Conservation (phyloP, 768 basidiomycete genomes). For the Leucocoprinus birnbaumii region DNA sequence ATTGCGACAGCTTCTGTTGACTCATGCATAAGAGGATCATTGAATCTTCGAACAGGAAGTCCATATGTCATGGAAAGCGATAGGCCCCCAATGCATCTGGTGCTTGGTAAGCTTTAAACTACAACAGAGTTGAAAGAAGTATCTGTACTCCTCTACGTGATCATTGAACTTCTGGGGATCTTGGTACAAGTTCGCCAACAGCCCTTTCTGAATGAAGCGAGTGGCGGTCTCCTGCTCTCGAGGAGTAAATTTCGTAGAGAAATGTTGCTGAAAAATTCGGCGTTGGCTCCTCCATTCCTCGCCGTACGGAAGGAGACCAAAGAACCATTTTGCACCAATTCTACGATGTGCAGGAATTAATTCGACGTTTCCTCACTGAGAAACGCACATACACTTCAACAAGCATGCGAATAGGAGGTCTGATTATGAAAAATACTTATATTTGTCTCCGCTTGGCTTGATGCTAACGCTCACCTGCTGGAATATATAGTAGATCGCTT, state of each 20-base stretch:
- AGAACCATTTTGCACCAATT: not conserved
- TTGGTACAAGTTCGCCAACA: not conserved
- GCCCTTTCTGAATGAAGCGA: not conserved
- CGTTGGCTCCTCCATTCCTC: not conserved
- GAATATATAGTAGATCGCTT: constrained; percentile 55
- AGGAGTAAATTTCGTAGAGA: not conserved
- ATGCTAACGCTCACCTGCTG: constrained; percentile 28
- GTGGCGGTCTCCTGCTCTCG: not conserved
- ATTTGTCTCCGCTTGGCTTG: too few relatives aligned
- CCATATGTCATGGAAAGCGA: not conserved
- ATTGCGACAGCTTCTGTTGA: not conserved
- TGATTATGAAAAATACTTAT: not conserved
- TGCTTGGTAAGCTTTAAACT: not conserved
- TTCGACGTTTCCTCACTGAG: not conserved
- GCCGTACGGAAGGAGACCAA: not conserved
- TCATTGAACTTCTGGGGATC: not conserved
- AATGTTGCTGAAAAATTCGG: not conserved
- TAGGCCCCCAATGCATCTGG: not conserved
- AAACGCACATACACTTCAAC: not conserved
- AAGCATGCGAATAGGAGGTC: constrained; percentile 9
- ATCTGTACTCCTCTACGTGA: not conserved
- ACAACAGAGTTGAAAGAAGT: not conserved
- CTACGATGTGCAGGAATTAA: not conserved
- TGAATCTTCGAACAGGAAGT: not conserved
- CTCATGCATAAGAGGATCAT: not conserved